Evolutionary conservation across 2,329 filamentous ascomycete genomes (phyloP), one percentile per base, ranked within the genome.

Genomic region (Penicillium sp.): DNA sequence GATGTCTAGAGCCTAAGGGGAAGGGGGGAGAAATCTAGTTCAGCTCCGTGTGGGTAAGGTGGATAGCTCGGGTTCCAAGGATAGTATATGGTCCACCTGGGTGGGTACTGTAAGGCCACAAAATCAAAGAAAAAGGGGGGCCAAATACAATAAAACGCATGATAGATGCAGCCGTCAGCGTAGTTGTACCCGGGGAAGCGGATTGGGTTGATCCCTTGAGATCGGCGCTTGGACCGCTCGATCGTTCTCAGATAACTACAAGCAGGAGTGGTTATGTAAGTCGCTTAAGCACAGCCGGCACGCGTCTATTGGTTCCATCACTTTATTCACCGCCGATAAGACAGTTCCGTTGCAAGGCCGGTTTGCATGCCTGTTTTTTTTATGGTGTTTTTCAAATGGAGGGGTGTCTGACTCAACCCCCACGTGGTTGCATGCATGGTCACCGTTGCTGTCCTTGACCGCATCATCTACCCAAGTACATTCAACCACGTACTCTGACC

Each of bases 351-450:
- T 43, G 51, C 49, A 57, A 29, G 44, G 39, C 49, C 44, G 9
- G 35, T 44, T 44, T 26, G 49, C 31, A 39, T 46, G 14, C 44
- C 21, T n/a, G 23, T 27, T 25, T 44, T 44, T 25, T 26, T 46
- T 13, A 16, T 29, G 11, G 4, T 46, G n/a, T 46, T 46, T 27
- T 46, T 9, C 2, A 10, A 16, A 7, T 46, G 14, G 21, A 16
- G 23, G 16, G n/a, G n/a, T 8, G n/a, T 9, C 33, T 42, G 39
- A 42, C 9, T 42, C 39, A 42, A 9, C 35, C 50, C 49, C 63
- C 63, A 65, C 63, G 63, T 64, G 63, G 61, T 56, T 31, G 25
- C 46, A 14, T 33, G 35, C 48, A 61, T 53, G 50, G 49, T 35
- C 31, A 37, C 29, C 45, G 29, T 58, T 47, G 37, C 33, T 16